These are phyloP conservation scores for Sanghuangporus baumii DNA, from an alignment of 1,284 basidiomycete genomes.

Conservation along the genomic window DNA sequence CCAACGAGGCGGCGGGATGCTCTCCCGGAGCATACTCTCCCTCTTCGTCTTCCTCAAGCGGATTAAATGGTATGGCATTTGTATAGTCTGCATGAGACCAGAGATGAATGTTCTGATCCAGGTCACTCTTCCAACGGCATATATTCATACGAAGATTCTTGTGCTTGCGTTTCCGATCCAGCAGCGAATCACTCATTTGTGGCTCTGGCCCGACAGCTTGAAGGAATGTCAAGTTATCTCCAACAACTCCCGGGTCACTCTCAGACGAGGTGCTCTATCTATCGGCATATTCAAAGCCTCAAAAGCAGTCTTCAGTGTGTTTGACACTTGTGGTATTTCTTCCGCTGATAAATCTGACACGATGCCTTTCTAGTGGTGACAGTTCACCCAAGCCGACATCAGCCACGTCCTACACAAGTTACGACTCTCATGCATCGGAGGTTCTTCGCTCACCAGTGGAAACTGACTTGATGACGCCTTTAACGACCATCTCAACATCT, in stretches of 20 bases:
- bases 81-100: background rate
- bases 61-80: constrained; percentile 9
- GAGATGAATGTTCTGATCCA: background rate
- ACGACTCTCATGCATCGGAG: constrained; percentile 29
- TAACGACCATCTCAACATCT: constrained; percentile 34
- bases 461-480: constrained; percentile 63
- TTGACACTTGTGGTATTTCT: constrained; percentile 24
- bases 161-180: constrained; percentile 60
- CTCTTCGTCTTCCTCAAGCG: constrained; percentile 14
- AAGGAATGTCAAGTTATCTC: constrained; percentile 48
- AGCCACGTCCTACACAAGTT: constrained; percentile 22
- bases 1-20: background rate
- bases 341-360: constrained; percentile 24
- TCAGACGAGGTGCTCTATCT: constrained; percentile 46
- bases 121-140: constrained; percentile 1
- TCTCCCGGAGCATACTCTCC: constrained; percentile 18
- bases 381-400: constrained; percentile 22
- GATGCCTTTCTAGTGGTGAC: constrained; percentile 9
- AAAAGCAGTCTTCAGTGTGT: constrained; percentile 62
- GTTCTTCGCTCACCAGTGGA: constrained; percentile 49
- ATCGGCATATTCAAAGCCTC: constrained; percentile 56
- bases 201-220: constrained; percentile 57
- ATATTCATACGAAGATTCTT: constrained; percentile 35
- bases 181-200: constrained; percentile 52
- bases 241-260: constrained; percentile 59